Evolutionary conservation across 345 rosid species (phyloP).

Genomic region (Eucalyptus polyanthemos): DNA sequence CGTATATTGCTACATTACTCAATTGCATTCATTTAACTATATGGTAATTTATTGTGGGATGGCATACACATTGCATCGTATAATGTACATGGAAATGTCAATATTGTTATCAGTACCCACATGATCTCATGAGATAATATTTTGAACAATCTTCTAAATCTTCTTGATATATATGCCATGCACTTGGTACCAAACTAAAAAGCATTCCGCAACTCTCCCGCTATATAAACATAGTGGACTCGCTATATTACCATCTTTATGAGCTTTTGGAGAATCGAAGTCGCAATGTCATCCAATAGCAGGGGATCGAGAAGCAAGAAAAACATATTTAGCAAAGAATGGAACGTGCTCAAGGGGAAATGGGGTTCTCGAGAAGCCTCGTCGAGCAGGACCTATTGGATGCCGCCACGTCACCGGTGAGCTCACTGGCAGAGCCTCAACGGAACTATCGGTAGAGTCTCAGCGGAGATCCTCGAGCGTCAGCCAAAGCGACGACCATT

Average conservation of each 20-base stretch:
- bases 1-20: too few species aligned
- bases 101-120: too few species aligned
- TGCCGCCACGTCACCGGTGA: accelerated
- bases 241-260: not conserved
- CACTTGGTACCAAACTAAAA: too few species aligned
- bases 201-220: not conserved
- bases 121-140: too few species aligned
- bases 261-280: not conserved
- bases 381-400: too few species aligned
- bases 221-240: not conserved
- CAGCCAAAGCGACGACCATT: not conserved
- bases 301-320: not conserved
- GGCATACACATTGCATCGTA: too few species aligned
- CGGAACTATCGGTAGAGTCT: not conserved
- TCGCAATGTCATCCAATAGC: not conserved
- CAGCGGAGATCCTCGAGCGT: not conserved
- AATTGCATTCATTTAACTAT: too few species aligned
- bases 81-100: too few species aligned
- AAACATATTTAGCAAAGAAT: not conserved
- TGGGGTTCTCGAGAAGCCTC: not conserved
- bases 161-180: too few species aligned
- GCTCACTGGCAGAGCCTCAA: not conserved
- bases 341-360: not conserved
- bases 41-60: too few species aligned
- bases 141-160: too few species aligned